These are phyloP conservation scores for Waltergamsia citrina DNA, from an alignment of 2,329 filamentous ascomycete genomes.

Conservation along the genomic window DNA sequence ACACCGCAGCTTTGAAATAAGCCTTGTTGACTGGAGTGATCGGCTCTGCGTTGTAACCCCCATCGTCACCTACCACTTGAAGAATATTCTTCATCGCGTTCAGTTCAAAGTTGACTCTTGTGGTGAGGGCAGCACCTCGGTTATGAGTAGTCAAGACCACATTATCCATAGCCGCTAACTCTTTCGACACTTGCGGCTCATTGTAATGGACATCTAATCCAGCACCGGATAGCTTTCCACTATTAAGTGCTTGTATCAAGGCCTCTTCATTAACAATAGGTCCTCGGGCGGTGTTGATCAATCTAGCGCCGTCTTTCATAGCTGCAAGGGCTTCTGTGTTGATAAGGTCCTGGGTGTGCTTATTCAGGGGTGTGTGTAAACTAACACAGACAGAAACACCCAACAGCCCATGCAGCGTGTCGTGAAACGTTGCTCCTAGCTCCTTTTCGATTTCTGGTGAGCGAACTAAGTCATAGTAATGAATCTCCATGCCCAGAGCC, in stretches of 20 bases:
- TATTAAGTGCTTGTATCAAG: conserved; percentile 33
- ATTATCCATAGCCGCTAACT: conserved; percentile 25
- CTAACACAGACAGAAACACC: conserved; percentile 19
- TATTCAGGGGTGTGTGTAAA: conserved; percentile 20
- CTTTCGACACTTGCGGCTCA: conserved; percentile 36
- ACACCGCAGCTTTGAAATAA: too few species aligned
- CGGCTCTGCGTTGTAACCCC: conserved; percentile 8
- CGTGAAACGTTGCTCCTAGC: conserved; percentile 17
- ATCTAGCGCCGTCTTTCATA: conserved; percentile 35
- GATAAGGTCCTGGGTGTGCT: conserved; percentile 14
- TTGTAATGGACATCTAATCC: conserved; percentile 45
- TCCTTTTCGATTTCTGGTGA: conserved; percentile 16
- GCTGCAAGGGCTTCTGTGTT: conserved; percentile 22
- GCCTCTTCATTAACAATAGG: conserved; percentile 41
- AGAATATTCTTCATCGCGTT: conserved; percentile 25
- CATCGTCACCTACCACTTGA: conserved; percentile 12
- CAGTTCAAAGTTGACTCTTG: conserved; percentile 28
- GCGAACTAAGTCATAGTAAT: conserved; percentile 37
- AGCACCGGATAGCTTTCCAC: conserved; percentile 32
- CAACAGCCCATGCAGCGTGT: conserved; percentile 15
- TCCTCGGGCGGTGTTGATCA: conserved; percentile 44
- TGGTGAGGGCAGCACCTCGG: conserved; percentile 25
- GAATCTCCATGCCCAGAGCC: conserved; percentile 43
- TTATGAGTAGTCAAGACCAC: conserved; percentile 26
- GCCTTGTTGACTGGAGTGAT: conserved; percentile 12